Percentiles rank a stretch among this genome's conserved stretches.
Conservation (phyloP, 2,329 filamentous ascomycete genomes). For the Penicillium frequentans region DNA sequence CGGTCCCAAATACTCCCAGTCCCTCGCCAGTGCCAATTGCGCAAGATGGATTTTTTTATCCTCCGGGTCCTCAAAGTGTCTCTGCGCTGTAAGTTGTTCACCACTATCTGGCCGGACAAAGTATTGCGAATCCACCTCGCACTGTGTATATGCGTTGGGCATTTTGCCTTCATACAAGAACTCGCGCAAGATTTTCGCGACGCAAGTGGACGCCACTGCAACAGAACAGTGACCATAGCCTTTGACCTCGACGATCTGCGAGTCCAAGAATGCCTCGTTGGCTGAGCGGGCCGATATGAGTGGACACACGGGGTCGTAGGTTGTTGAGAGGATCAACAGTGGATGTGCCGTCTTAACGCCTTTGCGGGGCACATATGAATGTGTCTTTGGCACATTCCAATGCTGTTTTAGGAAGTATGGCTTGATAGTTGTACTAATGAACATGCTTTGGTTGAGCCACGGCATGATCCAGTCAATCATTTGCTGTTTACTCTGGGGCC, state of each 20-base stretch:
- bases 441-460: conserved; percentile 7
- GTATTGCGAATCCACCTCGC: conserved; percentile 12
- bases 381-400: conserved; percentile 11
- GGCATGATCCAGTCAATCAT: conserved; percentile 2
- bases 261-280: conserved; percentile 22
- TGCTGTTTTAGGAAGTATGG: conserved; percentile 8
- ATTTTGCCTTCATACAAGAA: conserved; percentile 23
- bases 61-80: conserved; percentile 4
- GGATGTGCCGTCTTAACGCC: conserved; percentile 20
- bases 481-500: neutral
- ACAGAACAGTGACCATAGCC: conserved; percentile 24
- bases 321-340: conserved; percentile 24
- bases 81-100: neutral
- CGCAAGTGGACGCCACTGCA: conserved; percentile 21
- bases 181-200: conserved; percentile 16
- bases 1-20: neutral
- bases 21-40: conserved; percentile 1
- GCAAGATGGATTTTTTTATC: conserved; percentile 7
- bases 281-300: conserved; percentile 20
- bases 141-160: conserved; percentile 13
- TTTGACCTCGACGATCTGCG: conserved; percentile 23
- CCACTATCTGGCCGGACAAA: neutral
- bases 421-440: neutral
- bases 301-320: conserved; percentile 23
- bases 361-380: conserved; percentile 11